Percentiles rank a stretch among this genome's conserved stretches.
phyloP scores from a whole-genome alignment of 805 yeast species.

The Monosporozyma solicola region DNA sequence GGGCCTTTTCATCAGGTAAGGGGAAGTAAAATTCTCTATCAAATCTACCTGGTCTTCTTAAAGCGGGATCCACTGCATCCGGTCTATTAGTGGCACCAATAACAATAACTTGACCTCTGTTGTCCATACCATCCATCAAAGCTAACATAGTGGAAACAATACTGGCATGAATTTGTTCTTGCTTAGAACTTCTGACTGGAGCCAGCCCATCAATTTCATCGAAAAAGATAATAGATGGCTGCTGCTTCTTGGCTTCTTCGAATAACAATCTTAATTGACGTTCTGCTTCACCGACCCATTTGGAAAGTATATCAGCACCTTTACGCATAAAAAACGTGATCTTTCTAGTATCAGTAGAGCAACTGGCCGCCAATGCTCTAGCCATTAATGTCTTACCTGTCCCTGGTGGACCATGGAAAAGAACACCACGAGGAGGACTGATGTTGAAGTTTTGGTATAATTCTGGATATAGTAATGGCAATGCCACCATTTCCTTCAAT shows the following conservation, averaged over 20 bases:
- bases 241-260: constrained; percentile 93
- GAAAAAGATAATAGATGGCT: constrained; percentile 91
- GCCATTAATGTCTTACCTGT: constrained; percentile 99
- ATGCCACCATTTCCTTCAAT: constrained; percentile 91
- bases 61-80: constrained; percentile 96
- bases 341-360: constrained; percentile 74
- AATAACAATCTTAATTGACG: constrained; percentile 82
- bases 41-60: constrained; percentile 93
- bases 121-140: constrained; percentile 98
- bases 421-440: constrained; percentile 94
- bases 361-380: constrained; percentile 90
- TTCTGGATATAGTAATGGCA: constrained; percentile 90
- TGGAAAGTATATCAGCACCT: constrained; percentile 94
- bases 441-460: constrained; percentile 80
- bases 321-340: constrained; percentile 96
- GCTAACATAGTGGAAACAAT: constrained; percentile 93
- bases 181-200: constrained; percentile 94
- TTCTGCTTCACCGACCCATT: constrained; percentile 99
- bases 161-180: constrained; percentile 96
- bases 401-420: constrained; percentile 98
- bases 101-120: constrained; percentile 94
- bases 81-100: constrained; percentile 98
- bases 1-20: constrained; percentile 71
- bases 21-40: constrained; percentile 97
- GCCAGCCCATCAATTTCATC: constrained; percentile 98